phyloP scores from a whole-genome alignment of 2,329 filamentous ascomycete genomes.

The Pleoardoris graminearum region DNA sequence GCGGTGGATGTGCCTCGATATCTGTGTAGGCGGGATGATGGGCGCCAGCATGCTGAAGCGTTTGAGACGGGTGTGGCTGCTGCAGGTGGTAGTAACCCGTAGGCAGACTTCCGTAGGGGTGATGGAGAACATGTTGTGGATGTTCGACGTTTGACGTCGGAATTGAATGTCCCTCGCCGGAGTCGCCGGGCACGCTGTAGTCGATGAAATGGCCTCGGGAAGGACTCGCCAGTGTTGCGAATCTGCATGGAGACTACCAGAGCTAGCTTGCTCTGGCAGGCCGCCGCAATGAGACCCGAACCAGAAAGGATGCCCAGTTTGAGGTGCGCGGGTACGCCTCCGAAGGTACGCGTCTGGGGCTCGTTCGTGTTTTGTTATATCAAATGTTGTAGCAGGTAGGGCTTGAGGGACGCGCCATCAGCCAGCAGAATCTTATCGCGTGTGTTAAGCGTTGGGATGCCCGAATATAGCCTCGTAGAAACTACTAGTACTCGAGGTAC shows the following conservation, averaged over 20 bases:
- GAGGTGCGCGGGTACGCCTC: constrained; percentile 38
- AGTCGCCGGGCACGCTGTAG: constrained; percentile 50
- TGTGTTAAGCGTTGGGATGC: constrained; percentile 45
- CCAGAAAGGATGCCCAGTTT: constrained; percentile 46
- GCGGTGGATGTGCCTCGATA: constrained; percentile 42
- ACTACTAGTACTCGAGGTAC: constrained; percentile 33
- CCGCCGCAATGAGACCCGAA: constrained; percentile 50
- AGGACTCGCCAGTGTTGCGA: constrained; percentile 55
- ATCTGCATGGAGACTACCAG: constrained; percentile 56
- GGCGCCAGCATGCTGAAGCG: constrained; percentile 44
- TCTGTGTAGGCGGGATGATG: constrained; percentile 45
- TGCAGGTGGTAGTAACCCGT: constrained; percentile 44
- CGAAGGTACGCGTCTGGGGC: constrained; percentile 49
- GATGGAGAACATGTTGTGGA: constrained; percentile 45
- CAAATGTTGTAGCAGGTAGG: constrained; percentile 46
- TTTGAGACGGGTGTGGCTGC: constrained; percentile 45
- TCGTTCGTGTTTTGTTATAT: constrained; percentile 45
- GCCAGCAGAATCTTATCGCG: constrained; percentile 40
- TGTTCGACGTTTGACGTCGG: constrained; percentile 49
- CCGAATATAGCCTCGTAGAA: constrained; percentile 46
- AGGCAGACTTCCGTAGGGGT: constrained; percentile 41
- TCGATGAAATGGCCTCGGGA: constrained; percentile 53
- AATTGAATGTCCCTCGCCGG: constrained; percentile 48
- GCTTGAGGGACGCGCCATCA: constrained; percentile 43
- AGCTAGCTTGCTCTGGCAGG: constrained; percentile 55